Base-by-base conservation (phyloP, 257 asterid species). In the Schizonepeta tenuifolia region DNA sequence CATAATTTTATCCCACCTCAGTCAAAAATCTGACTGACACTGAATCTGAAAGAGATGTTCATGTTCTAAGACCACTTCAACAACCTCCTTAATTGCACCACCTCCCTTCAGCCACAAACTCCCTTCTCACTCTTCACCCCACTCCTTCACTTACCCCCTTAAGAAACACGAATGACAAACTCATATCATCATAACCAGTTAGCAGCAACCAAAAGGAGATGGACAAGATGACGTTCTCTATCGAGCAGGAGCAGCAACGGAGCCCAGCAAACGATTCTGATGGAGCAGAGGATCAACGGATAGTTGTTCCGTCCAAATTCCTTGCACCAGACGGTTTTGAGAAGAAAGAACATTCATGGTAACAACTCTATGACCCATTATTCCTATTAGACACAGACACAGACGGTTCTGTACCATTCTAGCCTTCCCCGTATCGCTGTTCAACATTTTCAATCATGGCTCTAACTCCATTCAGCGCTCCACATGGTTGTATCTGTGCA, bases 271-370 rank as follows among this genome's bases (percentile, higher is more conserved):
- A 50, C 40, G 85, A 80, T n/a, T 72, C 83, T 13, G 83, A 78
- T 41, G 80, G 74, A 67, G 61, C 44, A 46, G 84, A 76, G 13
- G 73, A 64, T 58, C 83, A 70, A 46, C 61, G 78, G 18, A 70
- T 78, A 31, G 80, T 83, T 59, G 83, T 82, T 55, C 91, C 95
- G 12, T 65, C 74, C 0, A 64, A 67, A 3, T 66, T 69, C 49
- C 41, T 75, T 26, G 62, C 81, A 11, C 59, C 83, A 31, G 88
- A 83, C 51, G 80, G 92, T 51, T 86, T 86, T 53, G 88, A 87
- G 80, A 91, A 83, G 88, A 91, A 70, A 70, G 91, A 83, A 68
- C 85, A 82, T 0, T 87, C 96, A 82, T 91, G 97, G 97, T 89
- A 89, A 82, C 31, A 14, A 55, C 69, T 66, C 51, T 65, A 50